These are phyloP conservation scores for Phaeomoniella chlamydospora DNA, from an alignment of 2,329 filamentous ascomycete genomes.

Conservation along the genomic window DNA sequence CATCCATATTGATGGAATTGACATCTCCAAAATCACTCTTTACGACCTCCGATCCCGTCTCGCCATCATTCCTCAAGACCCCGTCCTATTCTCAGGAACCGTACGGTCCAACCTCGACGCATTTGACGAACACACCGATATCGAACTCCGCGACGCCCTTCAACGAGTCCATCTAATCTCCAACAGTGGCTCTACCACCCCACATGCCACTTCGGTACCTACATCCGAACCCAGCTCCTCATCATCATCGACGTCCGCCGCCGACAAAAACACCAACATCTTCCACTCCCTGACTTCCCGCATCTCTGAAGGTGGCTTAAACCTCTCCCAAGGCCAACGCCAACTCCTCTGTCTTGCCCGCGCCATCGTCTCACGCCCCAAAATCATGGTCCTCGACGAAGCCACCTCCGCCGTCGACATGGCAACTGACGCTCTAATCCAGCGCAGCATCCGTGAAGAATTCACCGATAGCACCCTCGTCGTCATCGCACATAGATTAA, in stretches of 20 bases:
- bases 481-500: slow-evolving; percentile 62
- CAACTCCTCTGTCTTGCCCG: slow-evolving; percentile 63
- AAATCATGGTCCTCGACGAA: slow-evolving; percentile 69
- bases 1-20: slow-evolving; percentile 57
- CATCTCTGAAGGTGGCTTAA: slow-evolving; percentile 58
- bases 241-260: slow-evolving; percentile 17
- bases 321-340: slow-evolving; percentile 61
- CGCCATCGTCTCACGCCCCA: slow-evolving; percentile 56
- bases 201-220: slow-evolving; percentile 8
- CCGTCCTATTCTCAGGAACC: slow-evolving; percentile 68
- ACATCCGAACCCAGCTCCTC: slow-evolving; percentile 17
- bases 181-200: slow-evolving; percentile 18
- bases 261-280: slow-evolving; percentile 35
- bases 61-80: slow-evolving; percentile 72
- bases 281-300: slow-evolving; percentile 48
- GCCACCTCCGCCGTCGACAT: slow-evolving; percentile 69
- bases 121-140: slow-evolving; percentile 55
- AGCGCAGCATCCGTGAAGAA: slow-evolving; percentile 57
- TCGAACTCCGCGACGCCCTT: slow-evolving; percentile 54
- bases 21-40: slow-evolving; percentile 58
- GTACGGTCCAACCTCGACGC: slow-evolving; percentile 65
- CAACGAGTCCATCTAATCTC: slow-evolving; percentile 53
- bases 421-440: slow-evolving; percentile 59
- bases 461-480: slow-evolving; percentile 55
- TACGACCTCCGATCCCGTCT: slow-evolving; percentile 58